Percentiles rank a stretch among this genome's conserved stretches.
Conservation (phyloP, 805 yeast genomes). For the Ogataea henricii region DNA sequence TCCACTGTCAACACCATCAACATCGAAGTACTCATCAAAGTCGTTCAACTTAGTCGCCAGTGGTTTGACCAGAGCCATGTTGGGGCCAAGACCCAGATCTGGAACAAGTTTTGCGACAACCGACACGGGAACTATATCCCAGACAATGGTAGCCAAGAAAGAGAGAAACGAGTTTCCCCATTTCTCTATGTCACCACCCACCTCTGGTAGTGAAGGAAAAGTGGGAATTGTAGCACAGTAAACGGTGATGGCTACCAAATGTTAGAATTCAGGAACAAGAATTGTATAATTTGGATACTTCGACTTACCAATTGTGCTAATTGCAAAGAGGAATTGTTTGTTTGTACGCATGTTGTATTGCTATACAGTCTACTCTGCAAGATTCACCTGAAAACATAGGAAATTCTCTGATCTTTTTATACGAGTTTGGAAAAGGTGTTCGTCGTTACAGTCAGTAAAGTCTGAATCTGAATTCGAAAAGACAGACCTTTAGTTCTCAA, state of each 20-base stretch:
- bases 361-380: background rate
- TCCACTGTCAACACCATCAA: slow-evolving; percentile 31
- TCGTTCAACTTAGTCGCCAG: background rate
- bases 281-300: background rate
- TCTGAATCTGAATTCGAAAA: no score
- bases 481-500: no score
- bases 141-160: background rate
- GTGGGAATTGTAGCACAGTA: background rate
- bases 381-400: background rate
- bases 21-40: slow-evolving; percentile 7
- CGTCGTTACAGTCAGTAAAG: no score
- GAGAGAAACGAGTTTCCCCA: background rate
- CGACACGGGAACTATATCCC: background rate
- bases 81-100: background rate
- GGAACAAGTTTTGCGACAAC: background rate
- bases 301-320: background rate
- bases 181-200: slow-evolving; percentile 1
- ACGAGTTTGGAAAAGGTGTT: no score
- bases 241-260: background rate
- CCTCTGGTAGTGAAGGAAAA: background rate
- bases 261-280: background rate
- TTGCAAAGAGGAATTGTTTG: background rate
- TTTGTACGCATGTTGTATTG: background rate
- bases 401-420: background rate
- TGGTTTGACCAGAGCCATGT: background rate